These are phyloP conservation scores for Solanum pimpinellifolium DNA, from an alignment of 257 asterid genomes.

Conservation along the genomic window DNA sequence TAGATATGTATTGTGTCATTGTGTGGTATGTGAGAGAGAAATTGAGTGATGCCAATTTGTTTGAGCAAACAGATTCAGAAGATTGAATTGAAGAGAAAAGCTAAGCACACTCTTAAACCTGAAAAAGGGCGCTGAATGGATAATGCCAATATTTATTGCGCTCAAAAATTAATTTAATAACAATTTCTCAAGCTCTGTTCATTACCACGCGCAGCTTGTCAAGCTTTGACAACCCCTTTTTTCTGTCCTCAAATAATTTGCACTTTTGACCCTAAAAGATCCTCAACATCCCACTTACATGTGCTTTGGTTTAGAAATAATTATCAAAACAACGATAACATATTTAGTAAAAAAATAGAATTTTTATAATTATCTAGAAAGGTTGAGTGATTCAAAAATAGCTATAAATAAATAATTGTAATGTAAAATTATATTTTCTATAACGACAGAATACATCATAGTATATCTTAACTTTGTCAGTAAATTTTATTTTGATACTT, in stretches of 20 bases:
- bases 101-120: background rate
- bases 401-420: no score
- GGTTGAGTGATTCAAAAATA: no score
- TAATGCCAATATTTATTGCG: background rate
- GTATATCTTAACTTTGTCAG: no score
- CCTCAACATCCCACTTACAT: no score
- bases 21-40: slow-evolving; percentile 1
- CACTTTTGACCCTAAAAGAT: background rate
- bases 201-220: background rate
- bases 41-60: background rate
- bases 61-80: background rate
- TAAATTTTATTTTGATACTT: no score
- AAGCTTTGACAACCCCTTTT: background rate
- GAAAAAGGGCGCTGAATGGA: background rate
- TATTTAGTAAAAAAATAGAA: no score
- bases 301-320: no score
- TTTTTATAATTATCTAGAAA: no score
- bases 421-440: no score
- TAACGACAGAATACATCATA: no score
- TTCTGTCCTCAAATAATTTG: no score
- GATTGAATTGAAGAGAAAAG: background rate
- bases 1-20: background rate
- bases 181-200: background rate
- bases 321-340: no score
- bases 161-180: background rate